A percentile compares a stretch with the other conserved stretches of the same genome.
Conservation (phyloP, 192 early-diverging fungal species). For the Coemansia sp. region DNA sequence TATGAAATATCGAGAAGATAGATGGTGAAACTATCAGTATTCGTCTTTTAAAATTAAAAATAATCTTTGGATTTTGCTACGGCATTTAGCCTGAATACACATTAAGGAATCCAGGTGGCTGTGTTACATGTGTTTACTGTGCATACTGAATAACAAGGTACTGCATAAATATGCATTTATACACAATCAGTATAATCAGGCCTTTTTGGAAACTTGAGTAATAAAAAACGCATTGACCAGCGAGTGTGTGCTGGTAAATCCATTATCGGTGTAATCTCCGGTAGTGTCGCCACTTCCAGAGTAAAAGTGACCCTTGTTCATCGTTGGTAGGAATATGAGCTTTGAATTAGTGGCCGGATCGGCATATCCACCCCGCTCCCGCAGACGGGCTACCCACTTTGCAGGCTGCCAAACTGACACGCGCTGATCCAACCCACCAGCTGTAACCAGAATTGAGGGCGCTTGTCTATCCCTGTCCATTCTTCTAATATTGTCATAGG, state of each 20-base stretch:
- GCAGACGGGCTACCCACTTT: constrained; percentile 83
- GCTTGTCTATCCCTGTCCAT: not conserved
- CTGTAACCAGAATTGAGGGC: constrained; percentile 72
- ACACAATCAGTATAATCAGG: not conserved
- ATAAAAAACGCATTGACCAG: constrained; percentile 44
- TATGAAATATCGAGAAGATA: too few relatives aligned
- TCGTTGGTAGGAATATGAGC: constrained; percentile 30
- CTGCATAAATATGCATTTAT: not conserved
- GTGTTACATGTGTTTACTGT: not conserved
- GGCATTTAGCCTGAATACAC: too few relatives aligned
- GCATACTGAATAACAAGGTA: not conserved
- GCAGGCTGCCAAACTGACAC: constrained; percentile 81
- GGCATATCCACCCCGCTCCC: constrained; percentile 42
- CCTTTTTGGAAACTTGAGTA: not conserved
- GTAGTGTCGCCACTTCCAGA: not conserved
- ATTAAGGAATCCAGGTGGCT: too few relatives aligned
- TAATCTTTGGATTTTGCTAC: too few relatives aligned
- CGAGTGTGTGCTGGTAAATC: constrained; percentile 27
- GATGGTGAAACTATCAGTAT: too few relatives aligned
- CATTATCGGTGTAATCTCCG: not conserved
- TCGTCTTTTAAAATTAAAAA: too few relatives aligned
- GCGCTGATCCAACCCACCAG: constrained; percentile 75
- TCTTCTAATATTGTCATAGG: constrained; percentile 64
- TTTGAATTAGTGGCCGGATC: not conserved
- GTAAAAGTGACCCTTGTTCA: constrained; percentile 41